phyloP scores from a whole-genome alignment of 208 protist genomes.

The Porcisia hertigi region DNA sequence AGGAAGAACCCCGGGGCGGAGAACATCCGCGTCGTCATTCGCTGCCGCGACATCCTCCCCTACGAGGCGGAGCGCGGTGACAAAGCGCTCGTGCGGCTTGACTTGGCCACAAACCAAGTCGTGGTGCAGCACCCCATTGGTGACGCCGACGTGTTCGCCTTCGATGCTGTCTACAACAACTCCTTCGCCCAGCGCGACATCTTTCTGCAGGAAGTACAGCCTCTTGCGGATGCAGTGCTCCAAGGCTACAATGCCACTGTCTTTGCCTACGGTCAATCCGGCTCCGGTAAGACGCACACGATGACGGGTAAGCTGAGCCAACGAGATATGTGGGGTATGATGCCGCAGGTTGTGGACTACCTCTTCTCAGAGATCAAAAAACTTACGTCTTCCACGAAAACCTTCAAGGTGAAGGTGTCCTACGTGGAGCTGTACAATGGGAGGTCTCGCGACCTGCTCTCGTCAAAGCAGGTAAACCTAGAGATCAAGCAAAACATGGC shows the following conservation, averaged over 20 bases:
- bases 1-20: conserved; percentile 75
- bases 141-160: conserved; percentile 84
- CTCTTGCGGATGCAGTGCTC: conserved; percentile 84
- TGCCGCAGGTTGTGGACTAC: conserved; percentile 89
- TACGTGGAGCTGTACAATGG: conserved; percentile 93
- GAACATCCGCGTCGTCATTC: conserved; percentile 92
- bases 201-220: conserved; percentile 89
- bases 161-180: conserved; percentile 93
- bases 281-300: conserved; percentile 92
- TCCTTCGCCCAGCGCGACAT: conserved; percentile 91
- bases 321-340: conserved; percentile 87
- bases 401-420: conserved; percentile 88
- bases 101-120: conserved; percentile 88
- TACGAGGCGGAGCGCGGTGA: conserved; percentile 87
- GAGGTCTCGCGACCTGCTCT: conserved; percentile 85
- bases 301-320: conserved; percentile 89
- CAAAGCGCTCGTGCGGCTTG: conserved; percentile 85
- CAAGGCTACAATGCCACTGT: conserved; percentile 93
- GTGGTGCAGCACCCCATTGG: conserved; percentile 86
- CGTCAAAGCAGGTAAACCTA: conserved; percentile 78
- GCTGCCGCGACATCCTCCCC: conserved; percentile 76
- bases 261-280: conserved; percentile 93
- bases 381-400: conserved; percentile 76
- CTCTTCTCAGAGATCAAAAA: conserved; percentile 89
- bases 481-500: conserved; percentile 93